Evolutionary conservation across 2,329 filamentous ascomycete genomes (phyloP).

Genomic region (Thyridium curvatum): DNA sequence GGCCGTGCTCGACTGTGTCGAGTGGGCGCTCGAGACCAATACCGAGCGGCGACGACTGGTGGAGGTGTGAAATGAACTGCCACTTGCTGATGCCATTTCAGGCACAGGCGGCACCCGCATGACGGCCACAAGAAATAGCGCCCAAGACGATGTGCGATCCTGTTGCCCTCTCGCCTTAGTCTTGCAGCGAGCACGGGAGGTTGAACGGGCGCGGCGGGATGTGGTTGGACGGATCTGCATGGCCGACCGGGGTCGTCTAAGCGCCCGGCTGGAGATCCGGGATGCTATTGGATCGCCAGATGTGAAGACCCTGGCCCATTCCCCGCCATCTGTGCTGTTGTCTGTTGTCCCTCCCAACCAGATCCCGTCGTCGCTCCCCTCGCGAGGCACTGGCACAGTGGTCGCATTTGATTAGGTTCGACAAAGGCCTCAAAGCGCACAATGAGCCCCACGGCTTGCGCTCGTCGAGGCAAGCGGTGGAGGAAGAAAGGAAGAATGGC

Average conservation of each 20-base stretch:
- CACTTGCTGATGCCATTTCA: conserved; percentile 29
- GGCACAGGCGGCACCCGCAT: conserved; percentile 31
- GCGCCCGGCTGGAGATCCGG: conserved; percentile 6
- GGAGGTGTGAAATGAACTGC: conserved; percentile 31
- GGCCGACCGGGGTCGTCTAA: conserved; percentile 22
- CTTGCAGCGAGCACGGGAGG: conserved; percentile 16
- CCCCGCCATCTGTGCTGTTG: conserved; percentile 12
- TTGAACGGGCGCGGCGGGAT: conserved; percentile 11
- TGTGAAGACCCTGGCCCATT: conserved; percentile 3
- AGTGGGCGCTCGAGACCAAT: conserved; percentile 20
- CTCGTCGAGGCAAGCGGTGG: too few relatives aligned
- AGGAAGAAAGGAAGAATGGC: too few relatives aligned
- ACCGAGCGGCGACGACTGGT: conserved; percentile 26
- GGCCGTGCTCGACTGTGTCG: conserved; percentile 30
- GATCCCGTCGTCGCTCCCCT: too few relatives aligned
- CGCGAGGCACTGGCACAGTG: too few relatives aligned
- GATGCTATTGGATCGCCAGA: conserved; percentile 12
- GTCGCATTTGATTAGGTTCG: too few relatives aligned
- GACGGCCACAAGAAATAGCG: conserved; percentile 29
- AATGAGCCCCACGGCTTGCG: too few relatives aligned
- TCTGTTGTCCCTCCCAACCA: conserved; percentile 1
- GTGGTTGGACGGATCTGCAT: conserved; percentile 34
- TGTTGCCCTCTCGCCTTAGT: conserved; percentile 8
- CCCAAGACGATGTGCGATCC: conserved; percentile 16
- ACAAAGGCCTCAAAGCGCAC: too few relatives aligned